Evolutionary conservation across 2,329 filamentous ascomycete species (phyloP).

Genomic region (Cryphonectria parasitica): DNA sequence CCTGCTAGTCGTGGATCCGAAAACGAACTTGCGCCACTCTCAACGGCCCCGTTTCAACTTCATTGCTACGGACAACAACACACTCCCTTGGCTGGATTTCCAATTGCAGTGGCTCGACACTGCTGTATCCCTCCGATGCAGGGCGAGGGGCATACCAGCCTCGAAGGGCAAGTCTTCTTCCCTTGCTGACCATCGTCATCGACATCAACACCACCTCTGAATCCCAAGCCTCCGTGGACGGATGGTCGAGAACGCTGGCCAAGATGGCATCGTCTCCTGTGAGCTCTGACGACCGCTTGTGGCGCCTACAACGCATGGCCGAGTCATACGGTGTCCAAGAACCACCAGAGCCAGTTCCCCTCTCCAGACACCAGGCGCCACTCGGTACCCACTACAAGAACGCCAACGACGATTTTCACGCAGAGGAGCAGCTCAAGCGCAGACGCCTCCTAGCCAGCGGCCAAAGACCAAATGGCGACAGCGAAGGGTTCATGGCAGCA

Average conservation of each 20-base stretch:
- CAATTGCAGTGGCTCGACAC: background rate
- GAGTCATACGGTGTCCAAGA: constrained; percentile 53
- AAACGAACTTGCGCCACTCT: background rate
- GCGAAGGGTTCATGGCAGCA: constrained; percentile 34
- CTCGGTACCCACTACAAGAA: constrained; percentile 49
- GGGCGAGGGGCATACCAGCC: background rate
- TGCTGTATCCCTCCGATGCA: background rate
- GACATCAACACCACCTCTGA: background rate
- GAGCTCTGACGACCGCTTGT: constrained; percentile 45
- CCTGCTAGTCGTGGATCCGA: background rate
- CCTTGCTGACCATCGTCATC: background rate
- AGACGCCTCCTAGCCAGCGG: constrained; percentile 41
- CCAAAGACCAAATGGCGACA: constrained; percentile 36
- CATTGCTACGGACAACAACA: background rate
- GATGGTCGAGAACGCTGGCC: background rate
- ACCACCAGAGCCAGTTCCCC: constrained; percentile 45
- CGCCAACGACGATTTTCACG: constrained; percentile 53
- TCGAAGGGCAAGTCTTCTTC: background rate
- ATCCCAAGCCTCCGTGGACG: background rate
- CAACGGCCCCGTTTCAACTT: too few species aligned
- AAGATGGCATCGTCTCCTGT: constrained; percentile 26
- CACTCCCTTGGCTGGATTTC: background rate
- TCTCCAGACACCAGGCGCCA: constrained; percentile 36
- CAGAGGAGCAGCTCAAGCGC: constrained; percentile 58
- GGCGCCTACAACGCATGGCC: constrained; percentile 54